Base-by-base conservation (phyloP, 164 flowering plant species). In the Annona cherimola region DNA sequence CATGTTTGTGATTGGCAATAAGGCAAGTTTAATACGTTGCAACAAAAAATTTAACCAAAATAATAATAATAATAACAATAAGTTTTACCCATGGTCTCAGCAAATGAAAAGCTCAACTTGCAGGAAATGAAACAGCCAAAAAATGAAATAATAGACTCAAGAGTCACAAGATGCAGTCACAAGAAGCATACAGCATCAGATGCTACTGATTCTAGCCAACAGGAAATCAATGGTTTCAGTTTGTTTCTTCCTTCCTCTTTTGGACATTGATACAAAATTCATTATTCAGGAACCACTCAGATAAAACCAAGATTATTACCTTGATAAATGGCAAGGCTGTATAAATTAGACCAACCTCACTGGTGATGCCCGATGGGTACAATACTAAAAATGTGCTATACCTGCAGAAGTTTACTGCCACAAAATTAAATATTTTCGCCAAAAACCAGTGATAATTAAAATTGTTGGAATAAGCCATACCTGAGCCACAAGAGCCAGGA, bases 401-500 rank as follows among this genome's bases (percentile, higher is more conserved):
- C 85, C 98, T 93, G 93, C 83, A 83, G n/a, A 8, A 4, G 19
- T 63, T 50, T 42, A 70, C 54, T 42, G 50, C 39, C 16, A 67
- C 39, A 54, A 9, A 19, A 59, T 4, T 73, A 42, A 40, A 19
- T 67, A 4, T 59, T 61, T 43, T 7, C 55, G 8, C 19, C 19
- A 35, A 42, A 14, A 60, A 26, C 43, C n/a, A 39, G 39, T 50
- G 65, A 12, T 59, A 62, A 26, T 60, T 61, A 26, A 69, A 35
- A 66, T 76, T 67, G 46, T 16, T 55, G 45, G 63, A 61, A 70
- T 5, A 62, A 43, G 60, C 20, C 3, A 26, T 78, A 93, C 99
- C 98, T 89, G 71, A 95, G 96, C 99, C 99, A 95, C 80, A 90
- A 78, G 67, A 87, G 89, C 93, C 91, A 93, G 71, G 88, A 86